Evolutionary conservation across 139 green algal genomes (phyloP).

Genomic region (Eudorina sp.): DNA sequence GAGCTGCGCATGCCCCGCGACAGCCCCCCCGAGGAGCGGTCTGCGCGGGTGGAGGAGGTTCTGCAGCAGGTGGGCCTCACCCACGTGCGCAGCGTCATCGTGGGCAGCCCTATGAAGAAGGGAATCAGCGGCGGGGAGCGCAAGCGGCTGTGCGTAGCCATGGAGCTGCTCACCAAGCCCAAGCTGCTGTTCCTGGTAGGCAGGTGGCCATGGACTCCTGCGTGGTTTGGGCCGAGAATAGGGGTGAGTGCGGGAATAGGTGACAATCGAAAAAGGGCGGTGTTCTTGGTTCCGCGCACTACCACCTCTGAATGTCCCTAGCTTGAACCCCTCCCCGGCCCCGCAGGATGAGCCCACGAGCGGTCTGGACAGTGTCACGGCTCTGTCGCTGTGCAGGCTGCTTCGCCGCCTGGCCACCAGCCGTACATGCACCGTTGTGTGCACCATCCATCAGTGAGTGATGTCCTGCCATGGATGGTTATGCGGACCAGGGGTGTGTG

Average conservation of each 20-base stretch:
- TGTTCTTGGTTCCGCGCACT: no score
- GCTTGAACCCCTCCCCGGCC: no score
- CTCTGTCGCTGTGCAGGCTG: conserved; percentile 60
- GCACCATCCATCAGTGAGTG: conserved; percentile 85
- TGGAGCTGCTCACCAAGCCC: conserved; percentile 72
- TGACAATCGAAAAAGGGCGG: no score
- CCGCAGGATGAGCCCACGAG: conserved; percentile 48
- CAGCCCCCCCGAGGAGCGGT: conserved; percentile 52
- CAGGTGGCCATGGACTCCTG: no score
- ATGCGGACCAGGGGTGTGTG: no score
- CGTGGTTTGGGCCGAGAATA: no score
- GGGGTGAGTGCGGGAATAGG: no score
- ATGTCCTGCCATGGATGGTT: no score
- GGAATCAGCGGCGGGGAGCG: conserved; percentile 75
- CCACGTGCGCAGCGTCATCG: conserved; percentile 63
- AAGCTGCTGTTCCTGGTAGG: conserved; percentile 76
- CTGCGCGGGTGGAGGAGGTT: conserved; percentile 47
- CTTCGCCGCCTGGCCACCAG: conserved; percentile 63
- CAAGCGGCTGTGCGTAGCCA: conserved; percentile 75
- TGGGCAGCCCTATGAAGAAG: conserved; percentile 68
- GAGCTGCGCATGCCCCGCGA: conserved; percentile 67
- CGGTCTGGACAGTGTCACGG: conserved; percentile 67
- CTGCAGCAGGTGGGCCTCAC: conserved; percentile 69
- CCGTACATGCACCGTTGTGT: conserved; percentile 72
- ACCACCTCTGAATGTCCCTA: no score